Evolutionary conservation across 2,329 filamentous ascomycete species (phyloP).

Genomic region (Trichophyton mentagrophytes): DNA sequence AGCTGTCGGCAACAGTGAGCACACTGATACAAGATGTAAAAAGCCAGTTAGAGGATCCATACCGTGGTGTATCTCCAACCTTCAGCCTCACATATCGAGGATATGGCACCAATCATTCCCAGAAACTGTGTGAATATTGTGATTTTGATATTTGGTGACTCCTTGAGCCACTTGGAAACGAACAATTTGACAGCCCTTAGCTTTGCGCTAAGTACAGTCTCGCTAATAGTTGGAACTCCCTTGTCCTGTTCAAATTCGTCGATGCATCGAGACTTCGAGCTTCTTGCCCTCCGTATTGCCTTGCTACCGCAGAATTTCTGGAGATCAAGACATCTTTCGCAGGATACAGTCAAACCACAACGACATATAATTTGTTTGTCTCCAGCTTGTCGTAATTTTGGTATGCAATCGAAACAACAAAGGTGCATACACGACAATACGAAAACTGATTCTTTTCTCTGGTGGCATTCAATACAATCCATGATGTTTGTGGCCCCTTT

Average conservation of each 20-base stretch:
- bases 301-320: neutral
- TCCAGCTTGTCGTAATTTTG: neutral
- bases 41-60: constrained; percentile 9
- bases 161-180: constrained; percentile 29
- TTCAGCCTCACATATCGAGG: constrained; percentile 38
- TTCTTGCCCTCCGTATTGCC: neutral
- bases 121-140: constrained; percentile 50
- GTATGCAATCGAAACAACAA: constrained; percentile 33
- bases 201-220: constrained; percentile 30
- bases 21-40: neutral
- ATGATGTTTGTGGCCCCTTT: constrained; percentile 15
- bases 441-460: constrained; percentile 23
- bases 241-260: neutral
- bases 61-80: constrained; percentile 36
- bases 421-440: constrained; percentile 45
- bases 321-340: neutral
- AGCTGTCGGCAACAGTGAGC: constrained; percentile 21
- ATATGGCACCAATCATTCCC: constrained; percentile 40
- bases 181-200: constrained; percentile 24
- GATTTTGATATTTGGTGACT: constrained; percentile 41
- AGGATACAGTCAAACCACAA: neutral
- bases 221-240: constrained; percentile 18
- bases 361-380: neutral
- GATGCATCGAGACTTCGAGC: neutral
- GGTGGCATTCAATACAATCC: constrained; percentile 34